Evolutionary conservation across 345 rosid species (phyloP).

Genomic region (Clarkia xantiana): DNA sequence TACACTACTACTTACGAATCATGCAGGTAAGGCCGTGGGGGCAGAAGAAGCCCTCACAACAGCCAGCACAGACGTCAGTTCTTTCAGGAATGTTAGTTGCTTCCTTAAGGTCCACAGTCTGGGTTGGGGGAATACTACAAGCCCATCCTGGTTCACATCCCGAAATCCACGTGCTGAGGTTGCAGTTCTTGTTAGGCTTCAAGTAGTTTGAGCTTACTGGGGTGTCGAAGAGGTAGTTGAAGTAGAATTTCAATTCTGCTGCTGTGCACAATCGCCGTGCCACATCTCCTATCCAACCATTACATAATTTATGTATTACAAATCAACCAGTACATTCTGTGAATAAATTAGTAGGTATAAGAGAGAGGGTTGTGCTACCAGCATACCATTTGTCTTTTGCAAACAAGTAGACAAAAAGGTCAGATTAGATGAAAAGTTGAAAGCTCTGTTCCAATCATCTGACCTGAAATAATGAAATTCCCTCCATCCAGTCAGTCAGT

Average conservation of each 20-base stretch:
- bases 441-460: constrained; percentile 74
- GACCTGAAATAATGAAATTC: constrained; percentile 39
- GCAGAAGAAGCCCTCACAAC: constrained; percentile 90
- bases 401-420: constrained; percentile 58
- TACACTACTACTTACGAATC: constrained; percentile 51
- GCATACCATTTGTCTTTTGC: constrained; percentile 40
- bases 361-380: not conserved
- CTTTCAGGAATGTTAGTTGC: constrained; percentile 47
- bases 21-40: constrained; percentile 90
- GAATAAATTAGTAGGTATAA: not conserved
- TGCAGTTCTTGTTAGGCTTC: constrained; percentile 64
- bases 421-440: constrained; percentile 62
- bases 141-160: constrained; percentile 99
- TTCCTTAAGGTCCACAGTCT: constrained; percentile 37
- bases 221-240: constrained; percentile 30
- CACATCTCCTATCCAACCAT: constrained; percentile 36
- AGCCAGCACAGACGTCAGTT: constrained; percentile 44
- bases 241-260: constrained; percentile 72
- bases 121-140: constrained; percentile 36
- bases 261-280: constrained; percentile 46
- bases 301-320: not conserved
- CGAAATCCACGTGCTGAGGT: constrained; percentile 65
- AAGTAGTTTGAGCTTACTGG: constrained; percentile 21
- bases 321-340: not conserved
- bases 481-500: not conserved